Base-by-base conservation (phyloP, 1,139 yeast genomes). In the Kodamaea arcana region DNA sequence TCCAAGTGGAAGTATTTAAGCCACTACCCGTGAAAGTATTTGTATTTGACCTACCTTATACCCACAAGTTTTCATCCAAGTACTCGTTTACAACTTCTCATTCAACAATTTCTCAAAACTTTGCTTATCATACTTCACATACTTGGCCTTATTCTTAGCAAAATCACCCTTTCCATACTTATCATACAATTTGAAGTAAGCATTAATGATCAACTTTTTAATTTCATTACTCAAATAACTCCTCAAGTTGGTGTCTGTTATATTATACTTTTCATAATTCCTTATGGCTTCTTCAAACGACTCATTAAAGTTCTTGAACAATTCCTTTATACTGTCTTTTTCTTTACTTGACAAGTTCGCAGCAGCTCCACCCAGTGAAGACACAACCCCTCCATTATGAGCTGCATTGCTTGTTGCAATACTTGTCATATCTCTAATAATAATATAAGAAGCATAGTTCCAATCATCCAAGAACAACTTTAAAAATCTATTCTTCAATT, bases 101-200 rank as follows among this genome's bases (percentile, higher is more conserved):
- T 62, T 65, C 46, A 69, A 59, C 14, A 66, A 42, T 35, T 54
- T 56, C 45, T 83, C 90, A 52, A 85, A 75, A 51, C 72, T 75
- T 32, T 61, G 58, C 52, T 79, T 80, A 53, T 76, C 83, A 52
- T 79, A 85, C 60, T 81, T 83, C 56, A 85, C 75, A 52, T 86
- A 84, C 66, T 84, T 86, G 31, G 72, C 66, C 36, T 74, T 71
- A 52, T 83, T 80, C 56, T 85, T 85, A 14, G 90, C 73, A 47
- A 83, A 82, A 41, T 80, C 87, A n/a, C 82, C 78, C 32, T 62
- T 67, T 7, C 76, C 75, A 51, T 84, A 82, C 54, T 80, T 81
- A 51, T 83, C 90, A 57, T 86, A 81, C 54, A 88, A 82, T 52
- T 92, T 80, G 52, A 82, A 80, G 59, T 90, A 90, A 34, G 94